A percentile compares a stretch with the other conserved stretches of the same genome.
Evolutionary conservation across 352 stramenopile genomes (phyloP).

Genomic region (Pythium grandisporangium): DNA sequence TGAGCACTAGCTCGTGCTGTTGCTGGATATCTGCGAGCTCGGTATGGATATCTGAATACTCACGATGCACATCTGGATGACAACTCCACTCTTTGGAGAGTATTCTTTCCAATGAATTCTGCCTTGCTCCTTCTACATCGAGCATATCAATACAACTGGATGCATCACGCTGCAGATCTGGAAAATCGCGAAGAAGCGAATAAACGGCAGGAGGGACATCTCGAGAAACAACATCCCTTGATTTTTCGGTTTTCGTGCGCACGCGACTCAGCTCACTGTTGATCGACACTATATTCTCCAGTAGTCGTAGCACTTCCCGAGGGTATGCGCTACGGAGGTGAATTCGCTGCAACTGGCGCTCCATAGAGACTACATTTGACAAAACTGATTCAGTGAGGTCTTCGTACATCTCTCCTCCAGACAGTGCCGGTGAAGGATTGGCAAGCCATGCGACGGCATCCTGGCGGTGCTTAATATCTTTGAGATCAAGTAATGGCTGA

Average conservation of each 20-base stretch:
- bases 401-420: constrained; percentile 1
- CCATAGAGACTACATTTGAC: too few species aligned
- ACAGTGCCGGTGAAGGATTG: not conserved
- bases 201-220: not conserved
- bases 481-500: constrained; percentile 1
- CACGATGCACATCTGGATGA: too few species aligned
- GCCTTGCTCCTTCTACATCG: not conserved
- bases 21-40: too few species aligned
- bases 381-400: constrained; percentile 1
- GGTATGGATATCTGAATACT: too few species aligned
- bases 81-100: too few species aligned
- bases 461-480: constrained; percentile 6
- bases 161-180: not conserved
- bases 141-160: not conserved
- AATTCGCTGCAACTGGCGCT: not conserved
- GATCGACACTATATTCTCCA: too few species aligned
- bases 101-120: not conserved
- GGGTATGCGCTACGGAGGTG: not conserved
- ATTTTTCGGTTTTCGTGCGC: too few species aligned
- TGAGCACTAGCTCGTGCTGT: too few species aligned
- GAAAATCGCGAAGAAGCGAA: not conserved
- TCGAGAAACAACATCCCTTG: too few species aligned
- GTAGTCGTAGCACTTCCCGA: not conserved
- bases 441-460: constrained; percentile 1
- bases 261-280: too few species aligned